Base-by-base conservation (phyloP, 2,329 filamentous ascomycete genomes). In the Trichoderma sp. region DNA sequence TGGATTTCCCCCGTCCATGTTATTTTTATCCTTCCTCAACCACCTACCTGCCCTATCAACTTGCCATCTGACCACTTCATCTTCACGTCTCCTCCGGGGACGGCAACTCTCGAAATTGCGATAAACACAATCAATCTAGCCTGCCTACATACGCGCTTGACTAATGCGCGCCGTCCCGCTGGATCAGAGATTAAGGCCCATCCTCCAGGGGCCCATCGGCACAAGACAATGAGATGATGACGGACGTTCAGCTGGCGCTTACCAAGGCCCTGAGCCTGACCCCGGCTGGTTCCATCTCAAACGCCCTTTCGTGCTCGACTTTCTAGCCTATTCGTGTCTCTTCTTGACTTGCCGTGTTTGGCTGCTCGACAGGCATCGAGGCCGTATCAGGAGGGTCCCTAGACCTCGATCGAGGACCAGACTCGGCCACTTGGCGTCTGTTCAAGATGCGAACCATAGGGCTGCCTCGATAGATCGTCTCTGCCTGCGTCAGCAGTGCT, bases 401-500 rank as follows among this genome's bases (percentile, higher is more conserved):
- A 52, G 48, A 22, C 42, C 42, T 19, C 19, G n/a, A 54, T 64
- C 60, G 48, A 32, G 48, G 17, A 42, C 60, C 60, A 65, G 37
- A 57, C 39, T 34, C 56, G 57, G 27, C 67, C 67, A 63, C 53
- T 67, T 57, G 59, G n/a, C 59, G 9, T 15, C 34, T 27, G 48
- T 59, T 59, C 64, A 63, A 67, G 56, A 57, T 67, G 68, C 64
- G 57, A 65, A 58, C 60, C 64, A 66, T 70, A 70, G 64, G 69
- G 70, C 69, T 70, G 69, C 68, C 68, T 69, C 64, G 39, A 45
- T 45, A 53, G 58, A 70, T 68, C 60, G 50, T 70, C 69, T 73
- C 69, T 71, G 72, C 70, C 73, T 74, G 69, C 71, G 67, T 70
- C 70, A 73, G 71, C 70, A 71, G 72, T 70, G 72, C 70, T 71